A percentile compares a stretch with the other conserved stretches of the same genome.
Evolutionary conservation across 2,329 filamentous ascomycete genomes (phyloP).

Genomic region (Aspergillus fructus): DNA sequence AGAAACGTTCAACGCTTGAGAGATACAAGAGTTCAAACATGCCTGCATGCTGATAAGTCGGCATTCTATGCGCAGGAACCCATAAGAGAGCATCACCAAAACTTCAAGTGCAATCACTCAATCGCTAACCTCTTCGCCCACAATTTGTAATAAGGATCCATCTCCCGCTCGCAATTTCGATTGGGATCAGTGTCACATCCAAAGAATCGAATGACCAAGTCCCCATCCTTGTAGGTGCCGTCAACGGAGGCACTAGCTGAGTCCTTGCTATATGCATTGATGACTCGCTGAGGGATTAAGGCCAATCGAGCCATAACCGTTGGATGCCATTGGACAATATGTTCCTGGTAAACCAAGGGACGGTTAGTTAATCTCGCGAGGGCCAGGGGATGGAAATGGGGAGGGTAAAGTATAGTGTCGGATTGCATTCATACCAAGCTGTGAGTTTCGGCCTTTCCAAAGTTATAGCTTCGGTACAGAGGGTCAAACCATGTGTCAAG

Average conservation of each 20-base stretch:
- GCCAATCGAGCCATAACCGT: conserved; percentile 89
- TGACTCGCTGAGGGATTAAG: conserved; percentile 77
- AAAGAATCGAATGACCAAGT: conserved; percentile 77
- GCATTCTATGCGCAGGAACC: not conserved
- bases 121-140: conserved; percentile 39
- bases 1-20: not conserved
- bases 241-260: conserved; percentile 45
- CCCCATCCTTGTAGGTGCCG: conserved; percentile 74
- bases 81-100: not conserved
- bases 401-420: not conserved
- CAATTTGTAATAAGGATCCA: conserved; percentile 53
- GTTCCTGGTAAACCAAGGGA: conserved; percentile 57
- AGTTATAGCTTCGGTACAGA: conserved; percentile 90
- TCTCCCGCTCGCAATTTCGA: conserved; percentile 70
- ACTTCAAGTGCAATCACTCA: conserved; percentile 11
- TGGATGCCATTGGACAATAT: conserved; percentile 93
- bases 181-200: conserved; percentile 62
- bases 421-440: conserved; percentile 65
- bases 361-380: conserved; percentile 27
- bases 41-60: not conserved
- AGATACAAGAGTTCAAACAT: not conserved
- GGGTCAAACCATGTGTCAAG: conserved; percentile 96
- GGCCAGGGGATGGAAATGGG: not conserved
- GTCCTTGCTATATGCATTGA: conserved; percentile 73
- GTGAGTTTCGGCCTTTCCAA: conserved; percentile 90